These are phyloP conservation scores for Colletotrichum shisoi DNA, from an alignment of 2,329 filamentous ascomycete genomes.

Conservation along the genomic window DNA sequence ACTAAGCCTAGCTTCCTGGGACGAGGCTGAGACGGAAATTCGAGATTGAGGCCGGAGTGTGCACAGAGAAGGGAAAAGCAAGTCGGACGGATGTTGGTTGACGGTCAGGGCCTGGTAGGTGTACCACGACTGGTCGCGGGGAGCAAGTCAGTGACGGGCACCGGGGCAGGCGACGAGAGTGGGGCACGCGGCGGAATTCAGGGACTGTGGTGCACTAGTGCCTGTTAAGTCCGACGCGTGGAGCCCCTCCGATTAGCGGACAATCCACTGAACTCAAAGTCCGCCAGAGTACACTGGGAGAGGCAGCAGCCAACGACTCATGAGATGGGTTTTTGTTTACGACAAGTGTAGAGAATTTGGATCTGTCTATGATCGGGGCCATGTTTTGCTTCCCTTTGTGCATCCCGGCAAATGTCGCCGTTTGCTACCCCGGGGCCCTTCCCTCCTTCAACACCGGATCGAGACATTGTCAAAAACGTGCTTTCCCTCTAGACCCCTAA, in stretches of 20 bases:
- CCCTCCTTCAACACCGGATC: not conserved
- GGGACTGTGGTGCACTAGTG: not conserved
- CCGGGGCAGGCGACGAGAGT: constrained; percentile 9
- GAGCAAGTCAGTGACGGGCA: constrained; percentile 9
- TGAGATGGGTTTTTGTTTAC: not conserved
- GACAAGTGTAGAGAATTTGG: not conserved
- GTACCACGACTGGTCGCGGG: constrained; percentile 22
- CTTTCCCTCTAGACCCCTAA: not conserved
- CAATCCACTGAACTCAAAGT: constrained; percentile 31
- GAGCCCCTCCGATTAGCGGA: constrained; percentile 19
- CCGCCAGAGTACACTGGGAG: constrained; percentile 4
- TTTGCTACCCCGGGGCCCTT: no score
- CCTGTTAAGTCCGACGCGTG: constrained; percentile 30
- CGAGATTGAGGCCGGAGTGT: not conserved
- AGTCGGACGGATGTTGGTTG: constrained; percentile 3
- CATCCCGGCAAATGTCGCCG: not conserved
- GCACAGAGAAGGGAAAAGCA: constrained; percentile 6
- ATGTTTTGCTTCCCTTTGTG: not conserved
- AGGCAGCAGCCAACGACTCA: not conserved
- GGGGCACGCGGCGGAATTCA: constrained; percentile 10
- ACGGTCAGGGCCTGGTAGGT: constrained; percentile 22
- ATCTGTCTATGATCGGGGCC: not conserved
- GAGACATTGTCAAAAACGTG: not conserved
- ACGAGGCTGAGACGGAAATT: constrained; percentile 14
- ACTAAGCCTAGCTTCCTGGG: not conserved